Conservation (phyloP, 1,284 basidiomycete species). For the Vanrija sp. region DNA sequence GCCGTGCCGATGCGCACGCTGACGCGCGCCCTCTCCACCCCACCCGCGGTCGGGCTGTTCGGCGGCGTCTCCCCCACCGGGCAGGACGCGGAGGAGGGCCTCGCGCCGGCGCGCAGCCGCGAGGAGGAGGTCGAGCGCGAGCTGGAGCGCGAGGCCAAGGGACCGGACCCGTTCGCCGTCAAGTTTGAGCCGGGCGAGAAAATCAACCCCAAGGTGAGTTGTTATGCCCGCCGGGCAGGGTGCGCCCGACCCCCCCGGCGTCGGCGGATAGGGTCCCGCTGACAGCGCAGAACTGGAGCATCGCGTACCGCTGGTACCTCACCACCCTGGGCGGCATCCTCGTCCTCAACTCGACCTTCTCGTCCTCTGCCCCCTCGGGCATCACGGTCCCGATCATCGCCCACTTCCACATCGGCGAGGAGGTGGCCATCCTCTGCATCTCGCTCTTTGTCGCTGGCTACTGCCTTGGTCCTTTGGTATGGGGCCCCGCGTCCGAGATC, state of each 20-base stretch:
- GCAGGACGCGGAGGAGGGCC: conserved; percentile 39
- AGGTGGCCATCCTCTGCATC: conserved; percentile 54
- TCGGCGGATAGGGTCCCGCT: too few species aligned
- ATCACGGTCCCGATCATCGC: conserved; percentile 48
- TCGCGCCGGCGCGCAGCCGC: conserved; percentile 32
- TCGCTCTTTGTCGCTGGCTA: conserved; percentile 50
- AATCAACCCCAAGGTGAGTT: conserved; percentile 45
- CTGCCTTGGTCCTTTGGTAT: conserved; percentile 61
- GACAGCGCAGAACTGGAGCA: conserved; percentile 57
- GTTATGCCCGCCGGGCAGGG: background rate
- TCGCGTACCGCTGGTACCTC: conserved; percentile 60
- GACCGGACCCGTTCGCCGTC: conserved; percentile 40
- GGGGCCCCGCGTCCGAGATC: conserved; percentile 56
- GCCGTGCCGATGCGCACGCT: background rate
- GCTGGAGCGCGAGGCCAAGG: conserved; percentile 27
- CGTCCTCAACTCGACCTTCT: conserved; percentile 61
- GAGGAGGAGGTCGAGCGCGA: conserved; percentile 41
- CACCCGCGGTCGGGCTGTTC: conserved; percentile 34
- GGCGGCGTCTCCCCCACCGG: conserved; percentile 38
- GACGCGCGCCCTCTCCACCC: conserved; percentile 7
- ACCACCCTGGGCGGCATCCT: conserved; percentile 60
- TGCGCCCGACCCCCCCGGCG: too few species aligned
- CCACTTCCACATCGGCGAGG: conserved; percentile 58
- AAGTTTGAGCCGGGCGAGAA: conserved; percentile 45
- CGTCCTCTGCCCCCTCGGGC: conserved; percentile 46